Percentiles rank a stretch among this genome's conserved stretches.
These are phyloP conservation scores for Suhomyces yuchorum DNA, from an alignment of 1,139 yeast genomes.

Conservation along the genomic window DNA sequence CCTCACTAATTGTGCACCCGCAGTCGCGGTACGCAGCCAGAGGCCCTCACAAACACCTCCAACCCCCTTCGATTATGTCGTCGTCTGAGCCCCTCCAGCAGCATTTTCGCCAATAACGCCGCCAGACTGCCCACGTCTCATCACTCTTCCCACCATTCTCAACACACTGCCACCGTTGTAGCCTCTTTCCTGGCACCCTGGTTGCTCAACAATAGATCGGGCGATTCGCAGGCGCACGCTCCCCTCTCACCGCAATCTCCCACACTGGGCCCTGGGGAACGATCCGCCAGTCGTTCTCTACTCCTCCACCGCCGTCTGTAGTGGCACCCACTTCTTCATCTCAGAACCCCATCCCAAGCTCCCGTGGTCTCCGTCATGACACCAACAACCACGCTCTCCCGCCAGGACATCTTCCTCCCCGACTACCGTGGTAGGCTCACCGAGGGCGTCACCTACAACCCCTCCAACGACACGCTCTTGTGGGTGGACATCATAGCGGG, in stretches of 20 bases:
- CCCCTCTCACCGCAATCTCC: neutral
- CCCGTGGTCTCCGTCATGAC: neutral
- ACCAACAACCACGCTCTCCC: slow-evolving; percentile 7
- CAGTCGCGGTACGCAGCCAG: no score
- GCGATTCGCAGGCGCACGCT: neutral
- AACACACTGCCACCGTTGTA: no score
- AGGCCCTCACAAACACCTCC: no score
- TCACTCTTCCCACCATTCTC: no score
- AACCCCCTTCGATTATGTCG: no score
- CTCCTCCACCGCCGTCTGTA: neutral
- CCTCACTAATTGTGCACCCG: no score
- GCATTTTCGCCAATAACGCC: no score
- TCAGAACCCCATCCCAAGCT: neutral
- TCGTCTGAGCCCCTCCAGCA: no score
- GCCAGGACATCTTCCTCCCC: slow-evolving; percentile 38
- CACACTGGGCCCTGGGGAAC: neutral
- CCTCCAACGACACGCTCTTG: slow-evolving; percentile 54
- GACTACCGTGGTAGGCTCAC: slow-evolving; percentile 55
- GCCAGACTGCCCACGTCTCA: no score
- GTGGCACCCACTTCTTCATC: neutral
- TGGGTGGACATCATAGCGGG: slow-evolving; percentile 74
- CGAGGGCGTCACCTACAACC: slow-evolving; percentile 70
- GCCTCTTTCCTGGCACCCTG: no score
- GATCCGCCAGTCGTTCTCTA: neutral
- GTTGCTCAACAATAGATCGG: neutral